These are phyloP conservation scores for Colletotrichum australisinense DNA, from an alignment of 2,329 filamentous ascomycete genomes.

Conservation along the genomic window DNA sequence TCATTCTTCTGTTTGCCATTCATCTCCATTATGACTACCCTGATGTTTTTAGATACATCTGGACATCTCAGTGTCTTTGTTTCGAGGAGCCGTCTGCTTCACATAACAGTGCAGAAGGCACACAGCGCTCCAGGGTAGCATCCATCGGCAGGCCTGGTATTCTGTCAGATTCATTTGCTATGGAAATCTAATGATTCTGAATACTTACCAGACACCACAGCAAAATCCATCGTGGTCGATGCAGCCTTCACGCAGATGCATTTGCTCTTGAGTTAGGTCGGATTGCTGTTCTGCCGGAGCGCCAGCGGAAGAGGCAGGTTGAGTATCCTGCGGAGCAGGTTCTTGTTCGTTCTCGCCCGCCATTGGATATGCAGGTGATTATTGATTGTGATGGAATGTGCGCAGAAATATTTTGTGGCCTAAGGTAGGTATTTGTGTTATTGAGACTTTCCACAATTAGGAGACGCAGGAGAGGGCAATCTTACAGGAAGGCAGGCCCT, in stretches of 20 bases:
- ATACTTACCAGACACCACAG: background rate
- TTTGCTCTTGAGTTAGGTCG: background rate
- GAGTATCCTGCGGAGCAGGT: background rate
- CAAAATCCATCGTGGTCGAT: background rate
- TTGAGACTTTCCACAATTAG: background rate
- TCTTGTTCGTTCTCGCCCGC: background rate
- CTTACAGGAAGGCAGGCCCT: background rate
- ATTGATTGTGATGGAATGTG: background rate
- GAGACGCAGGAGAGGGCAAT: background rate
- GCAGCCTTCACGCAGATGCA: background rate
- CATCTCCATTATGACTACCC: background rate
- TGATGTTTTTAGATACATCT: fast-evolving
- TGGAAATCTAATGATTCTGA: background rate
- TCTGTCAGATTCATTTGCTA: background rate
- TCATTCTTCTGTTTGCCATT: background rate
- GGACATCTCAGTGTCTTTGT: background rate
- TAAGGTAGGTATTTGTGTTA: background rate
- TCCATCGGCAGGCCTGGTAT: background rate
- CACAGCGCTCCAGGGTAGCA: background rate
- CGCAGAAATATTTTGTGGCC: background rate
- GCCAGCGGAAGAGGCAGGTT: background rate
- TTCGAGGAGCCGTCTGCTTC: background rate
- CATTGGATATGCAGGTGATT: background rate
- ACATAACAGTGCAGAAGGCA: background rate
- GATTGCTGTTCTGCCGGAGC: background rate